These are phyloP conservation scores for Chalaropsis ovoidea DNA, from an alignment of 2,329 filamentous ascomycete genomes.

Conservation along the genomic window DNA sequence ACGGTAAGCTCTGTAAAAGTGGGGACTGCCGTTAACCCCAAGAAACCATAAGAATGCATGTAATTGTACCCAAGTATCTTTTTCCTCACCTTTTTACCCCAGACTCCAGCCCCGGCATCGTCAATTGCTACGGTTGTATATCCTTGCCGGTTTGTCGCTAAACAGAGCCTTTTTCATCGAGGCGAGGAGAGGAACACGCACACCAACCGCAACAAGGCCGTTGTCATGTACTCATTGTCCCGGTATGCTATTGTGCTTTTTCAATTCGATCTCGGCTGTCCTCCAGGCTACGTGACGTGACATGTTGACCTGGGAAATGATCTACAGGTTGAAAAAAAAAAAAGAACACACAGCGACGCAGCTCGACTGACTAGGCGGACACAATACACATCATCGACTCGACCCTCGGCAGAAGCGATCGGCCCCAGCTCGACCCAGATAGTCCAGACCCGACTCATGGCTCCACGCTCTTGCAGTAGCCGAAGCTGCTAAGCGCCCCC, in stretches of 20 bases:
- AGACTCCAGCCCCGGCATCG: background rate
- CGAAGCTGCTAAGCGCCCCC: background rate
- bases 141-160: constrained; percentile 10
- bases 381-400: background rate
- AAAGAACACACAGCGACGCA: background rate
- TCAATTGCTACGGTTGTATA: background rate
- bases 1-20: background rate
- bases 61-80: background rate
- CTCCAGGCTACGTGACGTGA: background rate
- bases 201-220: background rate
- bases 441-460: background rate
- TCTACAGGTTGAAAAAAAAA: background rate
- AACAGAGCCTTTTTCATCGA: background rate
- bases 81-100: too few species aligned
- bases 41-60: background rate
- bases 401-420: background rate
- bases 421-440: background rate
- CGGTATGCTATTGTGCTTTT: background rate
- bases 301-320: constrained; percentile 4
- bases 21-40: background rate
- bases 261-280: background rate
- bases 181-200: too few species aligned
- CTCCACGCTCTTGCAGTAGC: background rate
- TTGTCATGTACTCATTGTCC: constrained; percentile 1
- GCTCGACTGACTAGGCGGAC: background rate